These are phyloP conservation scores for Corymbia maculata DNA, from an alignment of 345 rosid genomes.

Conservation along the genomic window DNA sequence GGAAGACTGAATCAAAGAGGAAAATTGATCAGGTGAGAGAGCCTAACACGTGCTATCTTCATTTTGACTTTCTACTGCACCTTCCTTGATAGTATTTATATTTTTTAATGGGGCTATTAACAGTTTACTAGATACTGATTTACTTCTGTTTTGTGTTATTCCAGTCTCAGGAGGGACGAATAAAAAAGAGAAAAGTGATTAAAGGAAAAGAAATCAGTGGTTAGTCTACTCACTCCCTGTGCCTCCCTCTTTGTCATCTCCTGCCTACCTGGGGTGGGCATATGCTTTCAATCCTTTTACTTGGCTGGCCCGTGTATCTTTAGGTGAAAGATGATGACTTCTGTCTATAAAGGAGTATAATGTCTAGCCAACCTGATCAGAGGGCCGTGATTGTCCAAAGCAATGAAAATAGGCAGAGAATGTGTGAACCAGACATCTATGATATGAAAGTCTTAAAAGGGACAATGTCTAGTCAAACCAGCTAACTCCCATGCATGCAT, in stretches of 20 bases:
- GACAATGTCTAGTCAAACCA: background rate
- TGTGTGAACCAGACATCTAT: background rate
- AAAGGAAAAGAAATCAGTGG: constrained; percentile 10
- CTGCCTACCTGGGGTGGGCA: background rate
- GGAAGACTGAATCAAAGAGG: constrained; percentile 10
- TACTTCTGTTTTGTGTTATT: background rate
- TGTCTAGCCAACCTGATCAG: background rate
- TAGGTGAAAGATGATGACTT: background rate
- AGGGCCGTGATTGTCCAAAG: background rate
- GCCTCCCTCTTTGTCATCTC: background rate
- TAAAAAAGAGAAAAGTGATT: constrained; percentile 23
- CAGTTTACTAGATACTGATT: background rate
- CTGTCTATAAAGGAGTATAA: background rate
- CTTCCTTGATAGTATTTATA: background rate
- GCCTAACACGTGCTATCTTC: background rate
- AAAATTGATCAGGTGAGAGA: constrained; percentile 20
- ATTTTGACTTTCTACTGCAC: background rate
- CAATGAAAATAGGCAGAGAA: background rate
- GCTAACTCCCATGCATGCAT: background rate
- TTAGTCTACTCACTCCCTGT: background rate
- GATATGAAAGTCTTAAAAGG: background rate
- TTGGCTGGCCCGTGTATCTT: background rate
- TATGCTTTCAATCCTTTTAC: background rate
- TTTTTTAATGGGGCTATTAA: background rate
- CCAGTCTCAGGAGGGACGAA: constrained; percentile 23